phyloP scores from a whole-genome alignment of 2,329 filamentous ascomycete genomes.

The Microcyclosporella mali region DNA sequence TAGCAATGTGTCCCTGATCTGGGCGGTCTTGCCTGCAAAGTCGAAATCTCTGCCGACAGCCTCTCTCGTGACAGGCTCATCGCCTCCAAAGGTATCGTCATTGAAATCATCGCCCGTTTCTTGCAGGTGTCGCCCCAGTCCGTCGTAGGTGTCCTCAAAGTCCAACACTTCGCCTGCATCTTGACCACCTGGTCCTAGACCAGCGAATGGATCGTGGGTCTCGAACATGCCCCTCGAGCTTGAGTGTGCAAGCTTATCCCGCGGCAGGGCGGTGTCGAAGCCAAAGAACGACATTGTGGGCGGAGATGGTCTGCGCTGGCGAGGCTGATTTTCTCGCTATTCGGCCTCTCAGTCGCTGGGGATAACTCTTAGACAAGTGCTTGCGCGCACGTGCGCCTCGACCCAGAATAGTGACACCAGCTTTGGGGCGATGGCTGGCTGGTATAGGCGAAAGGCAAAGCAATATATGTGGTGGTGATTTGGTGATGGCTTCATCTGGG shows the following conservation, averaged over 20 bases:
- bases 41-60: slow-evolving; percentile 87
- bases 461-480: too few species aligned
- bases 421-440: too few species aligned
- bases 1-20: slow-evolving; percentile 76
- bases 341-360: too few species aligned
- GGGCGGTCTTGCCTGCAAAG: slow-evolving; percentile 88
- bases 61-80: slow-evolving; percentile 42
- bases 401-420: too few species aligned
- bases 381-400: too few species aligned
- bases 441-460: too few species aligned
- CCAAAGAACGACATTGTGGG: slow-evolving; percentile 77
- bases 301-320: neutral
- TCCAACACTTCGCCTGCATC: slow-evolving; percentile 65
- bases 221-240: slow-evolving; percentile 60
- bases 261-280: slow-evolving; percentile 65
- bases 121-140: slow-evolving; percentile 81
- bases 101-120: slow-evolving; percentile 93
- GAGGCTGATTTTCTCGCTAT: too few species aligned
- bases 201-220: slow-evolving; percentile 77
- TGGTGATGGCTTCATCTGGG: too few species aligned
- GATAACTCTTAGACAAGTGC: too few species aligned
- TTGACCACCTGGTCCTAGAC: slow-evolving; percentile 52
- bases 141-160: slow-evolving; percentile 97
- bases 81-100: slow-evolving; percentile 76
- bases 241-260: slow-evolving; percentile 56